phyloP scores from a whole-genome alignment of 345 rosid genomes.

The Mercurialis annua region DNA sequence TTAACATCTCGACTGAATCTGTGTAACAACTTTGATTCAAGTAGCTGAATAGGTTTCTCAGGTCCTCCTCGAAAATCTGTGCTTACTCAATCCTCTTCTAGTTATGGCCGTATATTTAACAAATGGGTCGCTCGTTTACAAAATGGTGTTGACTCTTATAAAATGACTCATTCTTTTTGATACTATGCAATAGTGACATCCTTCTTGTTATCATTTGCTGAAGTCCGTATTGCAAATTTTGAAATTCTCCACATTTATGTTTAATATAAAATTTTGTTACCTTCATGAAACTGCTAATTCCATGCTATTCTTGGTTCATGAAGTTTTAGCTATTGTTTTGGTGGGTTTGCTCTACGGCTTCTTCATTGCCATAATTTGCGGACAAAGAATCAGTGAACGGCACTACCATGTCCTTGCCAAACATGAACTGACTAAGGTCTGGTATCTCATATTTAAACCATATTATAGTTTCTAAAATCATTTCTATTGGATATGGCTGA shows the following conservation, averaged over 20 bases:
- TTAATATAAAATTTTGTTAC: constrained; percentile 2
- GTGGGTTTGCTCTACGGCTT: constrained; percentile 98
- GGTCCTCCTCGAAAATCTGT: not conserved
- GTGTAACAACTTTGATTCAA: not conserved
- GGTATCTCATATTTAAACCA: constrained; percentile 3
- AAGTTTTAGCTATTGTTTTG: constrained; percentile 89
- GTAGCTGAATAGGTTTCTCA: not conserved
- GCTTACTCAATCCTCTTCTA: not conserved
- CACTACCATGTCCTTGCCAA: constrained; percentile 97
- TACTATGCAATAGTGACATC: not conserved
- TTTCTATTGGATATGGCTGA: not conserved
- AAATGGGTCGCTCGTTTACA: too few species aligned
- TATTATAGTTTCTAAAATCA: constrained; percentile 2
- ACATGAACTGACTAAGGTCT: constrained; percentile 96
- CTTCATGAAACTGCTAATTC: not conserved
- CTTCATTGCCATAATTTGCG: constrained; percentile 98
- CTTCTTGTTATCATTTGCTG: not conserved
- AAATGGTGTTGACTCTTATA: too few species aligned
- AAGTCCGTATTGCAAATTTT: not conserved
- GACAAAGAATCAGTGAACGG: constrained; percentile 94
- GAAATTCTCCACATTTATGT: not conserved
- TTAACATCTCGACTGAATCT: not conserved
- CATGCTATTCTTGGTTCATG: constrained; percentile 16
- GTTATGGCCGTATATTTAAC: not conserved
- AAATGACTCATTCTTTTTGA: not conserved